phyloP scores from a whole-genome alignment of 371 early-diverging fungal species.

The Circinella minor region DNA sequence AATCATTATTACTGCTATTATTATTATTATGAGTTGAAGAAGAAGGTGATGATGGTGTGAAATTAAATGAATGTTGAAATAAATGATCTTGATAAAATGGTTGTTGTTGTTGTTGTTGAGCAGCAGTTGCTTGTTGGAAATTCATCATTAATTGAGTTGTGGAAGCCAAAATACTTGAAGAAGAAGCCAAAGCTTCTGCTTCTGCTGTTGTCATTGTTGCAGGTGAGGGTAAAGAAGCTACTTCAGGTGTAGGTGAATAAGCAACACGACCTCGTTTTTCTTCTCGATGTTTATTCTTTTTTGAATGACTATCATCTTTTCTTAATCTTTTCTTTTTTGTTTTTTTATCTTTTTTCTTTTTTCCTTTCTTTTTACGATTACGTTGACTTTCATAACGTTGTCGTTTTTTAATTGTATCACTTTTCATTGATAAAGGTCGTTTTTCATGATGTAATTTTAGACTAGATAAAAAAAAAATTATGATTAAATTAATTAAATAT shows the following conservation, averaged over 20 bases:
- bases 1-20: slow-evolving; percentile 9
- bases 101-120: neutral
- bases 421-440: slow-evolving; percentile 81
- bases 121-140: slow-evolving; percentile 9
- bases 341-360: slow-evolving; percentile 21
- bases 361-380: slow-evolving; percentile 21
- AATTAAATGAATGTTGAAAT: slow-evolving; percentile 10
- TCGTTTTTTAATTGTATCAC: slow-evolving; percentile 84
- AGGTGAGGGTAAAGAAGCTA: slow-evolving; percentile 11
- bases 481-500: too few relatives aligned
- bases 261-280: slow-evolving; percentile 11
- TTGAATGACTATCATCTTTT: neutral
- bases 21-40: neutral
- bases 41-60: neutral
- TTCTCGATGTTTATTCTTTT: neutral
- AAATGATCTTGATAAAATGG: slow-evolving; percentile 9
- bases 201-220: neutral
- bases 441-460: slow-evolving; percentile 86
- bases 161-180: slow-evolving; percentile 15
- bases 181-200: neutral
- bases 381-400: slow-evolving; percentile 66
- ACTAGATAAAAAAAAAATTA: slow-evolving; percentile 3
- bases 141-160: slow-evolving; percentile 17
- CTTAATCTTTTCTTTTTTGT: slow-evolving; percentile 18
- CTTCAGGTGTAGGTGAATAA: slow-evolving; percentile 15